Evolutionary conservation across 306 rosid species (phyloP), one percentile per base, ranked within the genome.

Genomic region (Fagus sylvatica): DNA sequence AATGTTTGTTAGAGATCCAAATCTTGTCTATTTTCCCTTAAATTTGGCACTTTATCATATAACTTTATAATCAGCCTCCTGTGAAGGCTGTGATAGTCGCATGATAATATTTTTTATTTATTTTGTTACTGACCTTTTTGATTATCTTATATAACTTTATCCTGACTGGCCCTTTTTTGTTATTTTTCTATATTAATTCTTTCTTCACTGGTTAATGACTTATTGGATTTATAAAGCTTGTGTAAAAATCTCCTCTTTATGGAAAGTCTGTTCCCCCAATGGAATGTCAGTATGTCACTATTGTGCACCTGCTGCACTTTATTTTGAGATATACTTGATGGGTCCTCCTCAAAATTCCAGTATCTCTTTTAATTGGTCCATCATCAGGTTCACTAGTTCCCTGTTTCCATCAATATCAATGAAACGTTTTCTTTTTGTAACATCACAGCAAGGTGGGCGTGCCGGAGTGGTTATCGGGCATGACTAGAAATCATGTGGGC

Each of bases 401-500:
- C 2, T 15, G 6, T 49, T 49, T 33, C 41, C 41, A 32, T 22
- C 28, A 22, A 22, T 22, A 22, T 22, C 28, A 22, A 22, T 22
- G 28, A 22, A 22, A 22, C 28, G 28, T 22, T 22, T 22, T 22
- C 28, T 22, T 22, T 22, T 22, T 22, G 15, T 1, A 10, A 2
- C 15, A 0, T 6, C 0, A 0, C 2, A 30, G 8, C 0, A 3
- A 0, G 4, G 86, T 78, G 86, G 83, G 53, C 80, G 83, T 83
- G 86, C 86, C 83, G 83, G 86, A 78, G 81, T 83, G 93, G 93
- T 86, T 89, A 84, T 86, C 90, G 89, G 87, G 90, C 89, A 88
- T 88, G 91, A 88, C 85, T 88, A 85, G 88, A 88, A 88, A 81
- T 88, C 88, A 85, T 88, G 91, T 88, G 89, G 91, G 91, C 87